These are phyloP conservation scores for Rhodotorula sp. DNA, from an alignment of 1,284 basidiomycete species.

Conservation along the genomic window DNA sequence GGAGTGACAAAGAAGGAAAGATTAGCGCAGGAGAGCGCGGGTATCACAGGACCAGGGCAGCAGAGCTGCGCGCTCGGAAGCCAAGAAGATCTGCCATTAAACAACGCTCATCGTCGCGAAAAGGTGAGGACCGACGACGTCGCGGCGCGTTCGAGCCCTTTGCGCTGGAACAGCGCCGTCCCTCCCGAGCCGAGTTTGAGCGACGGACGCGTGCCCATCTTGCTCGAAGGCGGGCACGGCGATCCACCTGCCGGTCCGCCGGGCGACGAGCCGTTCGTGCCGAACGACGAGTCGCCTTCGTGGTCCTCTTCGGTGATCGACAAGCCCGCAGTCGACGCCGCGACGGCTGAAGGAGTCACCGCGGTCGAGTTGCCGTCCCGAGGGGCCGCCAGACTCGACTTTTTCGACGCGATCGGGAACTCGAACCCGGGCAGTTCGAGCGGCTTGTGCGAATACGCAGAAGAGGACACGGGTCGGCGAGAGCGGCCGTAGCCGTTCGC, in stretches of 20 bases:
- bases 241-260: conserved; percentile 29
- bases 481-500: not conserved
- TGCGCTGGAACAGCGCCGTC: conserved; percentile 9
- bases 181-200: conserved; percentile 24
- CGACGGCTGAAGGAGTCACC: not conserved
- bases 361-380: not conserved
- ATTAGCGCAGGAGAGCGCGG: not conserved
- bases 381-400: not conserved
- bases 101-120: conserved; percentile 5
- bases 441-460: conserved; percentile 4
- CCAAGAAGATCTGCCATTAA: not conserved
- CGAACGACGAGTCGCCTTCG: conserved; percentile 39
- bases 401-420: conserved; percentile 23
- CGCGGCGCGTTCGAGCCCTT: conserved; percentile 31
- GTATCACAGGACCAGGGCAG: not conserved
- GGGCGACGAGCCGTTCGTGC: conserved; percentile 36
- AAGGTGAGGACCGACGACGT: conserved; percentile 30
- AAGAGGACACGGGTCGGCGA: not conserved
- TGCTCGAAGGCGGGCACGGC: conserved; percentile 35
- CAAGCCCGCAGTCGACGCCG: conserved; percentile 6
- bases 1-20: not conserved
- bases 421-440: conserved; percentile 30
- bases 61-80: not conserved
- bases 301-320: conserved; percentile 37
- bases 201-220: conserved; percentile 26